phyloP scores from a whole-genome alignment of 257 asterid genomes.

The Nicotiana knightiana region DNA sequence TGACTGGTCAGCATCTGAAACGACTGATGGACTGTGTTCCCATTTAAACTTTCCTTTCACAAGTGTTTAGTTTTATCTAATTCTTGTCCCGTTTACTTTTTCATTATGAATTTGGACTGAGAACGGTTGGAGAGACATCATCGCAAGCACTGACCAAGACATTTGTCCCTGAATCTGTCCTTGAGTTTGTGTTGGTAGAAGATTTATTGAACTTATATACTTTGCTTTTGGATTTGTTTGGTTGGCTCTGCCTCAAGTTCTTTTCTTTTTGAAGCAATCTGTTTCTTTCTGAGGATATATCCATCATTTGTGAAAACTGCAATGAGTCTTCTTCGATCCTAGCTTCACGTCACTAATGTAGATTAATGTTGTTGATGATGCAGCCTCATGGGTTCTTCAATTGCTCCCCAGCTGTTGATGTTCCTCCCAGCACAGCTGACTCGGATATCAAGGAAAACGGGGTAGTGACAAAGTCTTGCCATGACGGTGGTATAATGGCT shows the following conservation, averaged over 20 bases:
- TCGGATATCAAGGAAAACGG: slow-evolving; percentile 37
- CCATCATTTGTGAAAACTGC: neutral
- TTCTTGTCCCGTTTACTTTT: neutral
- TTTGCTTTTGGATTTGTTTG: neutral
- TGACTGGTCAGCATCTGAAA: neutral
- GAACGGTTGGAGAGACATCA: neutral
- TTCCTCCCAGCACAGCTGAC: slow-evolving; percentile 37
- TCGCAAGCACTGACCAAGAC: neutral
- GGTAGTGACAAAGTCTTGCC: slow-evolving; percentile 22
- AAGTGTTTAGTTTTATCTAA: neutral
- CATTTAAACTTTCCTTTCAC: neutral
- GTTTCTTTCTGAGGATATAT: neutral
- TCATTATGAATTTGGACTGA: neutral
- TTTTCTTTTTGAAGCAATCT: neutral
- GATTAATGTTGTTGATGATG: slow-evolving; percentile 11
- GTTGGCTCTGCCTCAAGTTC: neutral
- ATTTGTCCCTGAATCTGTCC: neutral
- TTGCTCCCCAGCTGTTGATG: slow-evolving; percentile 57
- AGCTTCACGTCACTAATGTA: neutral
- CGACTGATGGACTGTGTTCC: neutral
- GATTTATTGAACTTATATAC: neutral
- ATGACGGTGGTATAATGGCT: slow-evolving; percentile 26
- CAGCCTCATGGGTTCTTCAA: slow-evolving; percentile 58
- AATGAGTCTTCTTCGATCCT: neutral
- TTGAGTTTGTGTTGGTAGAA: neutral